These are phyloP conservation scores for Rhexocercosporidium sp. DNA, from an alignment of 2,329 filamentous ascomycete species.

Conservation along the genomic window DNA sequence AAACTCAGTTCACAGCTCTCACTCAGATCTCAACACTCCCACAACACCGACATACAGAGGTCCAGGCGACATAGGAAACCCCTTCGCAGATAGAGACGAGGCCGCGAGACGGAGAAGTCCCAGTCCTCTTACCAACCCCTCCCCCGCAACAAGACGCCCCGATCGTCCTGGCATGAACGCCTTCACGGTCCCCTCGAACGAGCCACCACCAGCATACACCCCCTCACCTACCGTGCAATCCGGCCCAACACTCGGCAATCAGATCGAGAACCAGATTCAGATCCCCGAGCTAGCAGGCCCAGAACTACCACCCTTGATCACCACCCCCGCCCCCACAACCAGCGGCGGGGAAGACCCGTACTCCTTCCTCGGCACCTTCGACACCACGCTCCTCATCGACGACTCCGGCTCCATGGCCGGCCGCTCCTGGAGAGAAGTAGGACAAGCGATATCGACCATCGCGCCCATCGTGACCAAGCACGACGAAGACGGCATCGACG, in stretches of 20 bases:
- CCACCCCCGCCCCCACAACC: conserved; percentile 43
- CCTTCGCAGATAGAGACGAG: conserved; percentile 5
- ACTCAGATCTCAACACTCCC: conserved; percentile 8
- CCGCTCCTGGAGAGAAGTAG: conserved; percentile 76
- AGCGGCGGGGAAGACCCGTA: conserved; percentile 67
- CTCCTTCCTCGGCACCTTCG: conserved; percentile 77
- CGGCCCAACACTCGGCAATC: conserved; percentile 21
- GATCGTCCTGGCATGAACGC: conserved; percentile 40
- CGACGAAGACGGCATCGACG: conserved; percentile 85
- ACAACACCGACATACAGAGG: conserved; percentile 12
- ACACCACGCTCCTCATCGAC: conserved; percentile 90
- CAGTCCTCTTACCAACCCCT: conserved; percentile 32
- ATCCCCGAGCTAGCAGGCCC: conserved; percentile 22
- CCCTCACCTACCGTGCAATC: conserved; percentile 29
- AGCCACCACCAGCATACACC: conserved; percentile 42
- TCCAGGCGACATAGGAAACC: conserved; percentile 13
- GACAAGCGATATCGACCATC: conserved; percentile 72
- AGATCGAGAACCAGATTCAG: conserved; percentile 14
- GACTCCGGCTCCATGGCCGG: conserved; percentile 89
- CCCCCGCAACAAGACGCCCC: conserved; percentile 37
- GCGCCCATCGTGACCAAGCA: conserved; percentile 80
- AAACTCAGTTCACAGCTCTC: conserved; percentile 10
- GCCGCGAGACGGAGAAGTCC: conserved; percentile 8
- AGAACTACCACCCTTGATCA: conserved; percentile 42
- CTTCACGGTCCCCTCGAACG: conserved; percentile 40